Base-by-base conservation (phyloP, 805 yeast species). In the Lachancea quebecensis region DNA sequence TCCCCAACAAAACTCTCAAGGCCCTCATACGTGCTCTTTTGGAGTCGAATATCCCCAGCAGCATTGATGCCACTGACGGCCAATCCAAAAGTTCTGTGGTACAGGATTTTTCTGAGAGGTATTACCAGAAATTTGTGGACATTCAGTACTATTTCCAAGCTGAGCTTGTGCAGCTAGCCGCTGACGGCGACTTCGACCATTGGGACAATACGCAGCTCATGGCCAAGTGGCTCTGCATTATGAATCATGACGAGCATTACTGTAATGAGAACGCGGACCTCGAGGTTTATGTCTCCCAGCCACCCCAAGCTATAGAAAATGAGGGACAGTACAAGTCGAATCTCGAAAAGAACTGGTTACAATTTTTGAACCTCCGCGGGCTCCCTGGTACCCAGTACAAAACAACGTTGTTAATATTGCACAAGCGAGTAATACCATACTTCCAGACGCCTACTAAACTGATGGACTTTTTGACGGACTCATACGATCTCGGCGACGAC, bases 381-480 rank as follows among this genome's bases (percentile, higher is more conserved):
- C 60, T 78, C 10, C 62, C 73, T 1, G 48, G 59, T 2, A 64
- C 60, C 2, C 95, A 87, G 60, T 82, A 84, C 63, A 87, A 86
- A 62, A 69, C 82, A 1, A 71, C 82, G 4, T 68, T 91, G 46
- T 66, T 78, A 4, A 73, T 89, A 2, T 61, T 93, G 54, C 97
- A 93, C 64, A 88, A 87, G 60, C 70, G 95, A 50, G 74, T 93
- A 35, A 82, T 91, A 32, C 96, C 97, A 33, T 77, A 74, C 58
- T 76, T 88, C 73, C 73, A 77, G 38, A 81, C 80, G 52, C 95
- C 98, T 6, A 84, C 86, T 36, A 73, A 77, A 49, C 68, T 93
- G 38, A 90, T 93, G 96, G 99, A 91, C 68, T 93, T 91, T 61
- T 70, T 91, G 48, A 88, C 96, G 0, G 95, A 86, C 49, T 82